A percentile compares a stretch with the other conserved stretches of the same genome.
Conservation (phyloP, 257 asterid genomes). For the Fraxinus excelsior region DNA sequence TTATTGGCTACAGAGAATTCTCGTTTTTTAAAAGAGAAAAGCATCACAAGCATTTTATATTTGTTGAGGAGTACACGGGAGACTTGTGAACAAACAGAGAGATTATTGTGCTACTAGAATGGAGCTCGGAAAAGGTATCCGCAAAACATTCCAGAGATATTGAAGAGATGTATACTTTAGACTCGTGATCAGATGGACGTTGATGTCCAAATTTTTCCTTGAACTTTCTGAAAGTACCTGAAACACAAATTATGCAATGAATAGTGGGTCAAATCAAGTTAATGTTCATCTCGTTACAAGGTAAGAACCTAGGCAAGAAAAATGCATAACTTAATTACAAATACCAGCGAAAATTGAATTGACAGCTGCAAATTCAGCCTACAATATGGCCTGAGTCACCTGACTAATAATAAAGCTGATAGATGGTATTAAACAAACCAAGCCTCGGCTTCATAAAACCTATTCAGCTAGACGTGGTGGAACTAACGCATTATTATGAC, state of each 20-base stretch:
- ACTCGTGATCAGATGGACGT: slow-evolving; percentile 46
- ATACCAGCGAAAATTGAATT: slow-evolving; percentile 5
- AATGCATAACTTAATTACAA: not conserved
- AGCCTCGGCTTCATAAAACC: not conserved
- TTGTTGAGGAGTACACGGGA: not conserved
- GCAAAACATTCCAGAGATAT: slow-evolving; percentile 9
- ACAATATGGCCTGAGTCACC: slow-evolving; percentile 8
- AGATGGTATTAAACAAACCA: not conserved
- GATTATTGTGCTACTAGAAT: not conserved
- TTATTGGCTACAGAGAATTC: not conserved
- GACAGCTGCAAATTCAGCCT: slow-evolving; percentile 6
- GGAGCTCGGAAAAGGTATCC: slow-evolving; percentile 11
- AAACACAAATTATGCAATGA: slow-evolving; percentile 28
- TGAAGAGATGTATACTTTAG: slow-evolving; percentile 50
- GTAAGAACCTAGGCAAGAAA: slow-evolving; percentile 9
- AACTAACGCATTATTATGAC: slow-evolving; percentile 15
- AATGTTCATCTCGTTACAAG: not conserved
- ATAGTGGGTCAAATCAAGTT: not conserved
- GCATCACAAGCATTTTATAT: slow-evolving; percentile 7
- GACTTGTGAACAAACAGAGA: slow-evolving; percentile 2
- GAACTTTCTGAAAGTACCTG: slow-evolving; percentile 93
- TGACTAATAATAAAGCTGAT: not conserved
- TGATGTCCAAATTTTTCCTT: slow-evolving; percentile 76
- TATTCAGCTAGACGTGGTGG: not conserved
- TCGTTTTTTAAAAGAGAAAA: not conserved